These are phyloP conservation scores for Arthrinium puccinioides DNA, from an alignment of 2,329 filamentous ascomycete genomes.

Conservation along the genomic window DNA sequence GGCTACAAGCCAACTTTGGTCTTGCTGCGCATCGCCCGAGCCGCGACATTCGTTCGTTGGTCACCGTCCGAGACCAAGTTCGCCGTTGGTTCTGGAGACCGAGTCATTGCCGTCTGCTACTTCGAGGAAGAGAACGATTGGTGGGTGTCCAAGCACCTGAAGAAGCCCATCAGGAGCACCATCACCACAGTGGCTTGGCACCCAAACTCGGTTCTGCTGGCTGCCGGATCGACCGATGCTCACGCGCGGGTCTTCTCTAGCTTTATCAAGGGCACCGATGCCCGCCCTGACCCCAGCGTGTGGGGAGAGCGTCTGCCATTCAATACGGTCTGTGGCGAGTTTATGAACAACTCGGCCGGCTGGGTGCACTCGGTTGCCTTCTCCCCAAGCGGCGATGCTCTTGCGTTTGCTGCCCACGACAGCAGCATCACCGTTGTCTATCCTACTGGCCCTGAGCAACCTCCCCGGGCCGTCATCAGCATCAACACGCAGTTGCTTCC, in stretches of 20 bases:
- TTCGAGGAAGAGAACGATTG: constrained; percentile 99
- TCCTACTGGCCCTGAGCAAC: constrained; percentile 82
- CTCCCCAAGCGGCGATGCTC: constrained; percentile 83
- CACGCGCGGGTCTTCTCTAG: constrained; percentile 91
- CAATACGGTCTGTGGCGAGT: constrained; percentile 97
- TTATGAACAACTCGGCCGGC: constrained; percentile 88
- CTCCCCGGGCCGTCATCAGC: constrained; percentile 82
- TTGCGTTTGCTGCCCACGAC: constrained; percentile 92
- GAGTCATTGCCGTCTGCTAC: constrained; percentile 94
- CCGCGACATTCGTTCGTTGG: constrained; percentile 95
- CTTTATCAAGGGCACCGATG: constrained; percentile 93
- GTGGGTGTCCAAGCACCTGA: constrained; percentile 99
- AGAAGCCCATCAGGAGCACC: constrained; percentile 97
- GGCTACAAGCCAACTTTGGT: constrained; percentile 98
- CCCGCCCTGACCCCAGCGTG: constrained; percentile 73
- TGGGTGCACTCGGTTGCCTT: constrained; percentile 95
- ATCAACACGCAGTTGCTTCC: constrained; percentile 85
- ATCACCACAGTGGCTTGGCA: constrained; percentile 96
- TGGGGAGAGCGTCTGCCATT: constrained; percentile 97
- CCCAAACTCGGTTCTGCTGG: constrained; percentile 91
- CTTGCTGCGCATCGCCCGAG: constrained; percentile 91
- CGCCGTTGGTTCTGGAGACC: constrained; percentile 90
- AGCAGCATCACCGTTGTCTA: constrained; percentile 97
- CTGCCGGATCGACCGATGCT: constrained; percentile 93
- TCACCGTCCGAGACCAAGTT: constrained; percentile 96